Percentiles rank a stretch among this genome's conserved stretches.
Evolutionary conservation across 140 eudicot species (phyloP).

Genomic region (Anethum foeniculum): DNA sequence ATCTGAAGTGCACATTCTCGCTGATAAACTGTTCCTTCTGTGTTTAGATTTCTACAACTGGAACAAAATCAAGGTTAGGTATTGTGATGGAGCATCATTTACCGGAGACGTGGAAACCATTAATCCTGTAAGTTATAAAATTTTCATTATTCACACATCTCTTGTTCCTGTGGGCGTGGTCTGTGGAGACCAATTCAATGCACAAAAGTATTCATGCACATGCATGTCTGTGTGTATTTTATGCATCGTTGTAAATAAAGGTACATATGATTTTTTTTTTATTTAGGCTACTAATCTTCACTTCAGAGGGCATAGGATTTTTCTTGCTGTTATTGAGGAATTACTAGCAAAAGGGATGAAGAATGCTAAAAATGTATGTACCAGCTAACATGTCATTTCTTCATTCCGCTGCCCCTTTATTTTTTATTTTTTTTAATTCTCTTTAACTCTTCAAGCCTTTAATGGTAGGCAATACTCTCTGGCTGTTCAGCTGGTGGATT

Average conservation of each 20-base stretch:
- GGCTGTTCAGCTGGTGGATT: slow-evolving; percentile 99
- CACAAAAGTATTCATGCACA: neutral
- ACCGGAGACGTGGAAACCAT: slow-evolving; percentile 74
- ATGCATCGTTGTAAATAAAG: neutral
- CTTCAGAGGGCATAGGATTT: slow-evolving; percentile 85
- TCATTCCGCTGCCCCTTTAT: neutral
- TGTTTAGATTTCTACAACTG: slow-evolving; percentile 77
- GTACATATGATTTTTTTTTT: neutral
- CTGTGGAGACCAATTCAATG: neutral
- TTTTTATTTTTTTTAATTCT: neutral
- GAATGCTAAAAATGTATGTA: slow-evolving; percentile 65
- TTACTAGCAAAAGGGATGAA: slow-evolving; percentile 79
- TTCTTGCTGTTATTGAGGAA: slow-evolving; percentile 71
- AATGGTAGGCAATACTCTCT: slow-evolving; percentile 70
- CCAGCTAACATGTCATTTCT: slow-evolving; percentile 14
- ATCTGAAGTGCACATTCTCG: neutral
- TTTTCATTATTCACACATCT: neutral
- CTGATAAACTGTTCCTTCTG: neutral
- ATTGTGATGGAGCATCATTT: slow-evolving; percentile 92
- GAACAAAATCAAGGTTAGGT: slow-evolving; percentile 82
- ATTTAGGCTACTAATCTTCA: slow-evolving; percentile 61
- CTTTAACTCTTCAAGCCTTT: slow-evolving; percentile 3
- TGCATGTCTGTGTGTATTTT: neutral
- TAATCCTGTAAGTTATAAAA: slow-evolving; percentile 54
- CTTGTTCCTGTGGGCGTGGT: neutral